Base-by-base conservation (phyloP, 352 stramenopile species). In the Phytophthora ohioensis region DNA sequence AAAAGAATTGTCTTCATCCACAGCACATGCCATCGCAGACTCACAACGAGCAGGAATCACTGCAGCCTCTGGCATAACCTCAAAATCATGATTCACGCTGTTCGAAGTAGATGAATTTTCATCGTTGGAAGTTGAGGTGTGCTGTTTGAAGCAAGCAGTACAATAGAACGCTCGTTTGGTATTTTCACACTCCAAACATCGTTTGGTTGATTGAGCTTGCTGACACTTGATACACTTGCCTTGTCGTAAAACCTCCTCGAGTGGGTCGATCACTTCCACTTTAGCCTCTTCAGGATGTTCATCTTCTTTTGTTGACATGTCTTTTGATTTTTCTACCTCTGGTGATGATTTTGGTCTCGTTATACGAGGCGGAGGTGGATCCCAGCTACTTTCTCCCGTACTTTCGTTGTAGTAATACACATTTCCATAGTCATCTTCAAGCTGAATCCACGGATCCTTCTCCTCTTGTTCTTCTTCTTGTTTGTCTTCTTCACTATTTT, bases 351-450 rank as follows among this genome's bases (percentile, higher is more conserved):
- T 73, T n/a, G 3, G 4, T 43, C 61, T 64, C 30, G 30, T 59
- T 8, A 55, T 49, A 15, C 32, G 42, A 31, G 34, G 56, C 4
- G 63, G 42, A 21, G 80, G 83, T 48, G 73, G 69, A 10, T 87
- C 80, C 87, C 87, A 94, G 5, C 69, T 68, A 42, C 80, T 91
- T 61, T 85, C 73, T 17, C 63, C 69, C 5, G 82, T 91, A 2
- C 30, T 52, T 8, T 76, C 57, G 35, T 92, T 91, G 68, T 82
- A 92, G 71, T 82, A 94, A 35, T 94, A 94, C 11, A 56, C 42
- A n/a, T 90, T 85, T 7, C 75, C 81, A 57, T 84, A 81, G 31
- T 78, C 76, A 56, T 91, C 81, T 3, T 13, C 21, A 10, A 81
- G 34, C 13, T 77, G 57, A 11, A 64, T 34, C 84, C 84, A 91